Evolutionary conservation across 768 basidiomycete genomes (phyloP).

Genomic region (Punctularia strigosozonata): DNA sequence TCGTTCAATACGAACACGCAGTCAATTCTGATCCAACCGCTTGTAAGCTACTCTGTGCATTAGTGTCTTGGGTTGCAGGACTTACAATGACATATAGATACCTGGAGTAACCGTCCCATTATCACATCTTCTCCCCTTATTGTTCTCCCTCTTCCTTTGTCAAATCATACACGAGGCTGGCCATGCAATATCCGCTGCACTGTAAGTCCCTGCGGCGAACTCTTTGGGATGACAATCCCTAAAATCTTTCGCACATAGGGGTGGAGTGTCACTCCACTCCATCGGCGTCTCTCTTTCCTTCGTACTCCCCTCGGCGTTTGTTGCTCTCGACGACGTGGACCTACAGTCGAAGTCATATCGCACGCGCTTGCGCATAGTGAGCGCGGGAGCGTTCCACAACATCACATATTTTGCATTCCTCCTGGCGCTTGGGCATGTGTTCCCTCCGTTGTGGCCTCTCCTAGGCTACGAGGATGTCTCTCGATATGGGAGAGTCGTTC

Average conservation of each 20-base stretch:
- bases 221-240: background rate
- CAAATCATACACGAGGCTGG: conserved; percentile 76
- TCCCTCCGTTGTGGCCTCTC: conserved; percentile 5
- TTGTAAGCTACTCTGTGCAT: no score
- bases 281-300: conserved; percentile 51
- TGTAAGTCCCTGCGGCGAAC: conserved; percentile 42
- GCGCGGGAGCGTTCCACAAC: conserved; percentile 76
- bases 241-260: conserved; percentile 27
- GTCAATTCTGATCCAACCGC: no score
- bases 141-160: conserved; percentile 46
- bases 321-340: conserved; percentile 38
- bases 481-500: conserved; percentile 39
- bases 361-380: conserved; percentile 47
- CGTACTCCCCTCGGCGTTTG: conserved; percentile 65
- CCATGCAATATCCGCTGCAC: conserved; percentile 64
- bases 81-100: no score
- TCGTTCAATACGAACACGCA: no score
- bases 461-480: conserved; percentile 45
- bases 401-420: conserved; percentile 44
- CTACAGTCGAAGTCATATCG: conserved; percentile 26
- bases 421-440: conserved; percentile 6
- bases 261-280: conserved; percentile 48
- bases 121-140: conserved; percentile 53
- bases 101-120: conserved; percentile 76
- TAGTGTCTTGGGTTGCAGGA: no score